Conservation (phyloP, 139 green algal species). For the Diplosphaera chodatii region DNA sequence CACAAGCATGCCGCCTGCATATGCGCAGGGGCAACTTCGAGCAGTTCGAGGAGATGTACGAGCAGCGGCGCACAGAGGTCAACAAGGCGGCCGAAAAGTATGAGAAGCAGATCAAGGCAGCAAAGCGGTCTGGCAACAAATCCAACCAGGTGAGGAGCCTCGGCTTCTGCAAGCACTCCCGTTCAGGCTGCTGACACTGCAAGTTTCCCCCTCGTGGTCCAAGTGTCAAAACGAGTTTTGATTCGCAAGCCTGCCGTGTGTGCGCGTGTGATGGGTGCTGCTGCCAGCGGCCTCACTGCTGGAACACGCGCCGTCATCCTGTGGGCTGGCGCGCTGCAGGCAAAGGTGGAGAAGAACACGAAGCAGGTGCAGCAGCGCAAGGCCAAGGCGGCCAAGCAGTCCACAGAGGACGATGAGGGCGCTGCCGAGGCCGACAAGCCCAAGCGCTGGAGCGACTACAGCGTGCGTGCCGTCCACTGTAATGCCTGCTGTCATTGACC, state of each 20-base stretch:
- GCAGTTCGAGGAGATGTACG: conserved; percentile 99
- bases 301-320: too few relatives aligned
- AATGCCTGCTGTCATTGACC: not conserved
- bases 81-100: conserved; percentile 84
- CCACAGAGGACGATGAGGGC: conserved; percentile 36
- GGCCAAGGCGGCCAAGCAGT: conserved; percentile 17
- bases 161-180: too few relatives aligned
- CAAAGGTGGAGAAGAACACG: conserved; percentile 53
- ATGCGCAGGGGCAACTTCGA: not conserved
- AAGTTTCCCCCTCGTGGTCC: too few relatives aligned
- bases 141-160: conserved; percentile 43
- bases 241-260: too few relatives aligned
- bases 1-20: too few relatives aligned
- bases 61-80: conserved; percentile 90
- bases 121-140: conserved; percentile 68
- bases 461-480: conserved; percentile 8
- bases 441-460: conserved; percentile 77
- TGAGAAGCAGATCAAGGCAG: conserved; percentile 92
- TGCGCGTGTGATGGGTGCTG: too few relatives aligned
- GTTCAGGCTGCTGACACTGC: too few relatives aligned
- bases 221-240: too few relatives aligned
- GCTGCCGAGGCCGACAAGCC: conserved; percentile 30
- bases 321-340: not conserved
- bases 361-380: conserved; percentile 50
- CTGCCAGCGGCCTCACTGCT: too few relatives aligned